These are phyloP conservation scores for Stipa capillata DNA, from an alignment of 176 grass and related monocot species.

Conservation along the genomic window DNA sequence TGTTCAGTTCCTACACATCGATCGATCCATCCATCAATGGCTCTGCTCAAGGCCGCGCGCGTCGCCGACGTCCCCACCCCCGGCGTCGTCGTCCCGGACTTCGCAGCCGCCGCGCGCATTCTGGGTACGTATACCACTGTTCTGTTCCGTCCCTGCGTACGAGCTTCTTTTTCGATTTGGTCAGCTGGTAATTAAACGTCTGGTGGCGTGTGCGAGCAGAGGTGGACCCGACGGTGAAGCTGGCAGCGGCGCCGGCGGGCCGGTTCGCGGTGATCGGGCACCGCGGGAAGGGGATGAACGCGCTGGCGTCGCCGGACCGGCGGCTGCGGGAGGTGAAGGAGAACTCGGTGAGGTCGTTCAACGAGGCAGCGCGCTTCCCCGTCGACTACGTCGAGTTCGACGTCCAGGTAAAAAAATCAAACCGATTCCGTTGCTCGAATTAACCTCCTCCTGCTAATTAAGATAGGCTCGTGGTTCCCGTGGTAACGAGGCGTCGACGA, in stretches of 20 bases:
- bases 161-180: not conserved
- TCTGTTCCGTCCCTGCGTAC: not conserved
- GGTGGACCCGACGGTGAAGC: not conserved
- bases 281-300: constrained; percentile 98
- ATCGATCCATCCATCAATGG: constrained; percentile 17
- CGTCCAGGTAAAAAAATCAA: constrained; percentile 50
- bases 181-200: not conserved
- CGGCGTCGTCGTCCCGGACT: constrained; percentile 41
- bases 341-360: constrained; percentile 84
- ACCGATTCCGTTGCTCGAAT: not conserved
- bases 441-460: not conserved
- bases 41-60: constrained; percentile 64
- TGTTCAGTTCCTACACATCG: not conserved
- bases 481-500: not conserved
- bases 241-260: not conserved
- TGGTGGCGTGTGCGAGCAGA: not conserved
- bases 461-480: not conserved
- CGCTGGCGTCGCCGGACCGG: constrained; percentile 54
- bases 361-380: constrained; percentile 68
- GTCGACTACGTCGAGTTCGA: constrained; percentile 94
- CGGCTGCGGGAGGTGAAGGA: constrained; percentile 79
- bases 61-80: constrained; percentile 55
- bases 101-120: constrained; percentile 11
- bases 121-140: constrained; percentile 5
- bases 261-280: constrained; percentile 72